Evolutionary conservation across 179 eudicot genomes (phyloP).

Genomic region (Corrigiola litoralis): DNA sequence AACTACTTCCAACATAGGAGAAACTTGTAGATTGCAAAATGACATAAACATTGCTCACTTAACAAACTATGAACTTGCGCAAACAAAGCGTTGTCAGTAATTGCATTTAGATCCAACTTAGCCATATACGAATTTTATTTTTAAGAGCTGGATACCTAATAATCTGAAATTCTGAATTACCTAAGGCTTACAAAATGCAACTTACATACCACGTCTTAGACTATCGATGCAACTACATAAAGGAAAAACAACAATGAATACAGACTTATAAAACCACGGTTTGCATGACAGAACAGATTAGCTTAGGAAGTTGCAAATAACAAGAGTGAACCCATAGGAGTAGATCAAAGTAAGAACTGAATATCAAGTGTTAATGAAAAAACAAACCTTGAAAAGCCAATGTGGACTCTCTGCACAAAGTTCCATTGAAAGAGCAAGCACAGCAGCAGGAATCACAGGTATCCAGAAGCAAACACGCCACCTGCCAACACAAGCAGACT

Average conservation of each 20-base stretch:
- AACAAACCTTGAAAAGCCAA: conserved; percentile 80
- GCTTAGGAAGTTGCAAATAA: neutral
- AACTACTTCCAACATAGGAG: no score
- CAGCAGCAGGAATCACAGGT: conserved; percentile 69
- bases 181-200: neutral
- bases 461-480: conserved; percentile 96
- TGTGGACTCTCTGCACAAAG: conserved; percentile 93
- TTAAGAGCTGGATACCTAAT: conserved; percentile 4
- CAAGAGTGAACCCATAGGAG: neutral
- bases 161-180: no score
- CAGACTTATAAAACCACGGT: neutral
- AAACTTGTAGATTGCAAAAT: no score
- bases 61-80: neutral
- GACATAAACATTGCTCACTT: no score
- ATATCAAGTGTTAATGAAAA: neutral
- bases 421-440: conserved; percentile 63
- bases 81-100: neutral
- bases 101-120: neutral
- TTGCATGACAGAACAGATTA: neutral
- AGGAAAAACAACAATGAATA: neutral
- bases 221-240: no score
- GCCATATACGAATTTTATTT: neutral
- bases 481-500: conserved; percentile 37
- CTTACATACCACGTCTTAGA: neutral
- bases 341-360: neutral